Evolutionary conservation across 2,329 filamentous ascomycete species (phyloP).

Genomic region (Volutella citrinella): DNA sequence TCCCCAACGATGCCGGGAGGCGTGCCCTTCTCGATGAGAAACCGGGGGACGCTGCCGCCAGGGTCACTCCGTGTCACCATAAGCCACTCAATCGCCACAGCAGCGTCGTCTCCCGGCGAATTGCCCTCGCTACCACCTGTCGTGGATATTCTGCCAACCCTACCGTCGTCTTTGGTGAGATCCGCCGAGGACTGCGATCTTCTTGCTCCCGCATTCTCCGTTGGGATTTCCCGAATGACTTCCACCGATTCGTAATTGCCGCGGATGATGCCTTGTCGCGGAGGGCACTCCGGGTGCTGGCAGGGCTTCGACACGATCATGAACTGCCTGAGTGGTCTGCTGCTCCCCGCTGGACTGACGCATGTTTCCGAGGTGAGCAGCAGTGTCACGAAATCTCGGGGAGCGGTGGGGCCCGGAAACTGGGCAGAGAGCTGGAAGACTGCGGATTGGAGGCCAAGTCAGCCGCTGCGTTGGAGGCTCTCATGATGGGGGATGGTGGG

Average conservation of each 20-base stretch:
- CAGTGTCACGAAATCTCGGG: slow-evolving; percentile 82
- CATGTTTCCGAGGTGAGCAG: slow-evolving; percentile 65
- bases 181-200: slow-evolving; percentile 33
- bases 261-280: slow-evolving; percentile 70
- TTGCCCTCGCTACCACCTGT: slow-evolving; percentile 14
- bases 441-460: slow-evolving; percentile 30
- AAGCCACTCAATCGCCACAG: slow-evolving; percentile 73
- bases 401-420: slow-evolving; percentile 84
- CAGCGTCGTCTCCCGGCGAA: slow-evolving; percentile 24
- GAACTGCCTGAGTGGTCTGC: slow-evolving; percentile 61
- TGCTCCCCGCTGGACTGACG: slow-evolving; percentile 26
- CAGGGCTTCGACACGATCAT: slow-evolving; percentile 88
- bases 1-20: slow-evolving; percentile 77
- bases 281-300: slow-evolving; percentile 69
- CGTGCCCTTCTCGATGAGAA: slow-evolving; percentile 88
- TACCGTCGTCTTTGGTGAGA: slow-evolving; percentile 26
- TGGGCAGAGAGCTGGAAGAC: slow-evolving; percentile 86
- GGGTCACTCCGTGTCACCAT: slow-evolving; percentile 91
- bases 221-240: slow-evolving; percentile 78
- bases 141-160: slow-evolving; percentile 14
- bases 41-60: slow-evolving; percentile 81
- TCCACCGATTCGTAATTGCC: slow-evolving; percentile 91
- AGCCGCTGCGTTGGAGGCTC: slow-evolving; percentile 12
- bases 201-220: slow-evolving; percentile 39
- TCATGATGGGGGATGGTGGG: neutral